phyloP scores from a whole-genome alignment of 768 basidiomycete species.

The Lentinus brumalis region DNA sequence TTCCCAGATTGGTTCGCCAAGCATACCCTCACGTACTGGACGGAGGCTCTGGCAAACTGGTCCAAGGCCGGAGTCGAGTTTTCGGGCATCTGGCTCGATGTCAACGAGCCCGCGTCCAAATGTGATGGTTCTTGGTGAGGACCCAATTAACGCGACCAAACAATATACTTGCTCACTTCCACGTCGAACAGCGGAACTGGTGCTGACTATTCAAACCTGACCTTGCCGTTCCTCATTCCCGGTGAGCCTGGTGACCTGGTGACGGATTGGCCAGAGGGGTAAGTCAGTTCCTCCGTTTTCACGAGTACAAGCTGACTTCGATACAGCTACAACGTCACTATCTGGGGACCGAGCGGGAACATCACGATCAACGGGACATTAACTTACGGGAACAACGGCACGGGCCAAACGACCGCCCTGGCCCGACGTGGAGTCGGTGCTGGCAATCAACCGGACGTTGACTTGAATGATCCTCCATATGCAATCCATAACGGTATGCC shows the following conservation, averaged over 20 bases:
- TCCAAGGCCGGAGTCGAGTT: conserved; percentile 52
- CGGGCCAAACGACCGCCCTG: conserved; percentile 42
- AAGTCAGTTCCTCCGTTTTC: conserved; percentile 9
- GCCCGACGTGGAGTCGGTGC: conserved; percentile 51
- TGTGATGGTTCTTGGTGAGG: conserved; percentile 58
- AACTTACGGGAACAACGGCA: conserved; percentile 56
- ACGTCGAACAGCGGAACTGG: conserved; percentile 50
- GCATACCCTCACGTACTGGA: conserved; percentile 59
- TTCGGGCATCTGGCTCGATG: conserved; percentile 69
- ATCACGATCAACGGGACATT: conserved; percentile 68
- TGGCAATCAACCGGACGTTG: conserved; percentile 44
- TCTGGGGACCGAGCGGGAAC: conserved; percentile 72
- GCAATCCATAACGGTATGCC: conserved; percentile 66
- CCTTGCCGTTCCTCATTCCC: conserved; percentile 56
- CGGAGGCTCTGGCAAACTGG: conserved; percentile 60
- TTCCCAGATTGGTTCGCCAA: conserved; percentile 64
- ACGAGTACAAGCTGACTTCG: conserved; percentile 27
- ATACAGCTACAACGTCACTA: conserved; percentile 62
- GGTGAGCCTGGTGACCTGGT: conserved; percentile 55
- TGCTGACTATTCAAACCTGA: conserved; percentile 55
- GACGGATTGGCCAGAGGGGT: conserved; percentile 72
- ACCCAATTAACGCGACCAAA: no score
- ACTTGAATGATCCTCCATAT: conserved; percentile 63
- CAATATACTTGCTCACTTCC: not conserved
- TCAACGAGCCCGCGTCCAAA: conserved; percentile 67